These are phyloP conservation scores for Metschnikowia continentalis DNA, from an alignment of 805 yeast species.

Conservation along the genomic window DNA sequence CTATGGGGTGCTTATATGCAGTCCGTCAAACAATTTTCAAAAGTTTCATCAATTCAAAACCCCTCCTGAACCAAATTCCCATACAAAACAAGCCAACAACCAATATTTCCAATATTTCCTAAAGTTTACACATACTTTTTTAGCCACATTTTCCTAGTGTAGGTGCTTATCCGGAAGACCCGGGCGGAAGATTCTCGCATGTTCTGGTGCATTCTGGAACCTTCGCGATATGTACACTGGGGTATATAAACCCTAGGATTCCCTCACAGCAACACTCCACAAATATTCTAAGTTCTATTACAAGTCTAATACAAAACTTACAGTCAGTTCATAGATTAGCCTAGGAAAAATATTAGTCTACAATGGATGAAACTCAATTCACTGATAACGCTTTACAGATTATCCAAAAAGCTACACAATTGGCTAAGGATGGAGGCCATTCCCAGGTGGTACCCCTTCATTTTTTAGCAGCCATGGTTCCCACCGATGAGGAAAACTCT, in stretches of 20 bases:
- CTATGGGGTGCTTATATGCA: too few relatives aligned
- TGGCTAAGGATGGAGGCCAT: slow-evolving; percentile 83
- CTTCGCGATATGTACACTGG: background rate
- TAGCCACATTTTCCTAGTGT: too few relatives aligned
- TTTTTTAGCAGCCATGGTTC: slow-evolving; percentile 85
- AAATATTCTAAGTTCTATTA: too few relatives aligned
- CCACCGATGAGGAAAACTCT: slow-evolving; percentile 48
- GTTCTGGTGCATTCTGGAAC: slow-evolving; percentile 5
- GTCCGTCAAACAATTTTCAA: too few relatives aligned
- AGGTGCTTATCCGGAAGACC: background rate
- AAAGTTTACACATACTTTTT: too few relatives aligned
- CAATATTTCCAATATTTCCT: too few relatives aligned
- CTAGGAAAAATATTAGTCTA: background rate
- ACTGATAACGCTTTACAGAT: slow-evolving; percentile 90
- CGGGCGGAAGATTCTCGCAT: background rate
- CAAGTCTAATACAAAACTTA: too few relatives aligned
- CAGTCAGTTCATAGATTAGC: background rate
- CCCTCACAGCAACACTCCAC: background rate
- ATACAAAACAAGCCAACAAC: too few relatives aligned
- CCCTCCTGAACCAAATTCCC: too few relatives aligned
- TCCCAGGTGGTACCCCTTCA: slow-evolving; percentile 85
- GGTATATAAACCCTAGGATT: slow-evolving; percentile 1
- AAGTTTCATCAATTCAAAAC: too few relatives aligned
- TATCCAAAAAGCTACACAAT: slow-evolving; percentile 70
- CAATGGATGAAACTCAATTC: slow-evolving; percentile 67